Evolutionary conservation across 2,329 filamentous ascomycete species (phyloP).

Genomic region (Cordyceps fumosorosea): DNA sequence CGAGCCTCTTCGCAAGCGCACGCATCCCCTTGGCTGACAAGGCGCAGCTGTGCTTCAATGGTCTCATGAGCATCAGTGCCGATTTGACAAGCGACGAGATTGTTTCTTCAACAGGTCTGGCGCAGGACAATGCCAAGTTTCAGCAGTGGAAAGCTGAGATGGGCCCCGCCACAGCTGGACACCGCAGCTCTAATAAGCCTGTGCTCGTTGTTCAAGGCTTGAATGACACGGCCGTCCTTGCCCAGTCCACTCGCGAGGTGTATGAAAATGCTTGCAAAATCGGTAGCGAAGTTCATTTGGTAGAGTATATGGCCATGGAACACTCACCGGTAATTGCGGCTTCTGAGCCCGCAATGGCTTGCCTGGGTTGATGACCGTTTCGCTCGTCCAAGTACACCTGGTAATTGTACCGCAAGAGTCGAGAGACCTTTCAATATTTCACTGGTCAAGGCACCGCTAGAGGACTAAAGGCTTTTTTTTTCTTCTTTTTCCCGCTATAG

Average conservation of each 20-base stretch:
- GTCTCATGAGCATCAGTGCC: not conserved
- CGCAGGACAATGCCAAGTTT: not conserved
- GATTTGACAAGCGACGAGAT: not conserved
- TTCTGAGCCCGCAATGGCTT: constrained; percentile 2
- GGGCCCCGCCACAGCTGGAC: not conserved
- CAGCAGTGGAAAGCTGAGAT: constrained; percentile 3
- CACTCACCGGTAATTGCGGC: constrained; percentile 11
- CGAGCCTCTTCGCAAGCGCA: not conserved
- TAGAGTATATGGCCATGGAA: not conserved
- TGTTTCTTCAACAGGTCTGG: not conserved
- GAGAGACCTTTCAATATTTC: not conserved
- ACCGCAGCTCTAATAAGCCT: not conserved
- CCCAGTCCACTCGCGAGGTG: constrained; percentile 5
- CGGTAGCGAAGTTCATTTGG: constrained; percentile 14
- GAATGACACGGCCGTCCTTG: constrained; percentile 8
- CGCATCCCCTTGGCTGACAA: not conserved
- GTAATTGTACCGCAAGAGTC: not conserved
- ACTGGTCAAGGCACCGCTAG: not conserved
- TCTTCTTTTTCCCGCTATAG: too few species aligned
- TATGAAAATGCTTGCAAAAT: constrained; percentile 4
- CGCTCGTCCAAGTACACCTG: not conserved
- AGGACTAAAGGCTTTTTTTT: too few species aligned
- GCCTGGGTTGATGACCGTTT: not conserved
- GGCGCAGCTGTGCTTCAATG: not conserved
- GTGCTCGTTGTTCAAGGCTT: constrained; percentile 9